Conservation (phyloP, 176 grass and related monocot species). For the Ensete glaucum region DNA sequence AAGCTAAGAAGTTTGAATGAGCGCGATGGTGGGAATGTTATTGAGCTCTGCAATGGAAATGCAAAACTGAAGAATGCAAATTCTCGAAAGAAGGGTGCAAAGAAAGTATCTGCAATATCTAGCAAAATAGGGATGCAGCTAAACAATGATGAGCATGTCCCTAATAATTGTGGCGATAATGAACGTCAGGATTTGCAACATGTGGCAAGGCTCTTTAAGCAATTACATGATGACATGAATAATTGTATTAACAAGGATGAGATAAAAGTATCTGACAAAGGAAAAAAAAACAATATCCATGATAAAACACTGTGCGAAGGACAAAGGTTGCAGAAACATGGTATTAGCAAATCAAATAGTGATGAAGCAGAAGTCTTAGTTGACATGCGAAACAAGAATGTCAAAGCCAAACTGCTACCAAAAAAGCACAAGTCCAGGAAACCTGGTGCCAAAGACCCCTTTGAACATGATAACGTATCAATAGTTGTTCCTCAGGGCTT, state of each 20-base stretch:
- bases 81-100: conserved; percentile 9
- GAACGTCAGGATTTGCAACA: neutral
- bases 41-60: neutral
- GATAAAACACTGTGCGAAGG: neutral
- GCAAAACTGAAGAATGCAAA: neutral
- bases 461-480: conserved; percentile 13
- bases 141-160: too few relatives aligned
- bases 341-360: neutral
- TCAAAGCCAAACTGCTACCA: neutral
- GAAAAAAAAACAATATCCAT: neutral
- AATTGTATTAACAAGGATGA: neutral
- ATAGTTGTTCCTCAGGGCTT: conserved; percentile 41
- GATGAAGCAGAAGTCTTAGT: neutral
- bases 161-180: too few relatives aligned
- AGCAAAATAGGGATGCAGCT: neutral
- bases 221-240: neutral
- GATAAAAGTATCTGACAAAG: neutral
- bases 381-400: neutral
- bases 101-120: too few relatives aligned
- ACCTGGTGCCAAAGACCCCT: neutral
- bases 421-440: conserved; percentile 6
- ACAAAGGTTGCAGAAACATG: neutral
- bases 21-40: neutral
- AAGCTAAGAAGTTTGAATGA: conserved; percentile 12
- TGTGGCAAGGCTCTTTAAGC: neutral